Conservation (phyloP, 163 green algal genomes). For the Scenedesmus sp. region DNA sequence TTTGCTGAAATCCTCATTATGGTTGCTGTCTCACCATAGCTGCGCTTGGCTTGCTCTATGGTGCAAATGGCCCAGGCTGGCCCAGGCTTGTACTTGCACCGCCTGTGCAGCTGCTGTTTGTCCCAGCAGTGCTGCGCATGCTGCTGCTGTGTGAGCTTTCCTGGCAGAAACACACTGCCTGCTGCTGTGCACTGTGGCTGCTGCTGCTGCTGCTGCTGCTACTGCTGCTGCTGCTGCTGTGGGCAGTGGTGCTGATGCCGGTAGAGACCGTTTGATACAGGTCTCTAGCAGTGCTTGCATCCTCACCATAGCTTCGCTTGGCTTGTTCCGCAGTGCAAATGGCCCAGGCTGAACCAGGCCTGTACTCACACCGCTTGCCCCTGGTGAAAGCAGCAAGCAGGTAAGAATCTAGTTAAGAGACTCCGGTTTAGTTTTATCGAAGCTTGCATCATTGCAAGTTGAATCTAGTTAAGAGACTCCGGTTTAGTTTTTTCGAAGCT, state of each 20-base stretch:
- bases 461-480: too few species aligned
- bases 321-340: slow-evolving; percentile 6
- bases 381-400: not conserved
- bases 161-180: too few species aligned
- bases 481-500: too few species aligned
- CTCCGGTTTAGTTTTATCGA: too few species aligned
- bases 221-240: not conserved
- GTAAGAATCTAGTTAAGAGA: too few species aligned
- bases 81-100: not conserved
- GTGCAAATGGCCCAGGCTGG: slow-evolving; percentile 12
- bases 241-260: not conserved
- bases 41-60: not conserved
- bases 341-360: not conserved
- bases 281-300: too few species aligned
- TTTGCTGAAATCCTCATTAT: not conserved
- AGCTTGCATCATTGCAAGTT: too few species aligned
- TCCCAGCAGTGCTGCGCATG: too few species aligned
- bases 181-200: too few species aligned
- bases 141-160: too few species aligned
- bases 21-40: slow-evolving; percentile 1
- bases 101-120: not conserved
- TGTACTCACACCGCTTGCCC: not conserved
- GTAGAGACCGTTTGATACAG: too few species aligned
- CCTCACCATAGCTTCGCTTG: slow-evolving; percentile 11
- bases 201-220: not conserved